Evolutionary conservation across 2,329 filamentous ascomycete genomes (phyloP).

Genomic region (Sphaerulina populicola): DNA sequence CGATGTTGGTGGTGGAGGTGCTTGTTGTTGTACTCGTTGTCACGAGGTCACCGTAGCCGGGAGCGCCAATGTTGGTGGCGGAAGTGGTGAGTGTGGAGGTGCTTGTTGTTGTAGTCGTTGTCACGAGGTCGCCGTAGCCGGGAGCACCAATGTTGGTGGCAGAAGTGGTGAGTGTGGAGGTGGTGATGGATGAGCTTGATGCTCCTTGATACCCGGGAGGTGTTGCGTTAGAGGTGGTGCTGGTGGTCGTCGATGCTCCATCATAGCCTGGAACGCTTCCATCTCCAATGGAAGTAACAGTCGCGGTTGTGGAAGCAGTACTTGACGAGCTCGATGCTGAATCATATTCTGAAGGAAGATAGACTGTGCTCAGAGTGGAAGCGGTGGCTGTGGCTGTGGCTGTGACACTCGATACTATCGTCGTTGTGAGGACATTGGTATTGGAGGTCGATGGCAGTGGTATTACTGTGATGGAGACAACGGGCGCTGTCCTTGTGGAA

Average conservation of each 20-base stretch:
- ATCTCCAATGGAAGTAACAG: not conserved
- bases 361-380: not conserved
- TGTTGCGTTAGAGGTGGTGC: not conserved
- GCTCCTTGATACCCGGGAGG: not conserved
- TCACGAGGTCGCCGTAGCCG: no score
- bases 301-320: not conserved
- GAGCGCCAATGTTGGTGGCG: not conserved
- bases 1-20: not conserved
- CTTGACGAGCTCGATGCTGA: not conserved
- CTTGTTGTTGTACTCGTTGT: no score
- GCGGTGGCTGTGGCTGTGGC: not conserved
- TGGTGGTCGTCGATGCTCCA: not conserved
- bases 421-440: not conserved
- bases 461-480: slow-evolving; percentile 3
- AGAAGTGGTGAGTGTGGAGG: not conserved
- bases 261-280: not conserved
- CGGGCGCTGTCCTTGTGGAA: not conserved
- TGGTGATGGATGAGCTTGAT: not conserved
- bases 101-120: no score
- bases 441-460: not conserved
- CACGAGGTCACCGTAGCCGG: no score
- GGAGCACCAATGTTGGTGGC: not conserved
- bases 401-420: not conserved
- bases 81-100: not conserved
- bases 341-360: not conserved